A percentile compares a stretch with the other conserved stretches of the same genome.
Evolutionary conservation across 139 green algal species (phyloP).

Genomic region (Chlamydomonas sphaeroides): DNA sequence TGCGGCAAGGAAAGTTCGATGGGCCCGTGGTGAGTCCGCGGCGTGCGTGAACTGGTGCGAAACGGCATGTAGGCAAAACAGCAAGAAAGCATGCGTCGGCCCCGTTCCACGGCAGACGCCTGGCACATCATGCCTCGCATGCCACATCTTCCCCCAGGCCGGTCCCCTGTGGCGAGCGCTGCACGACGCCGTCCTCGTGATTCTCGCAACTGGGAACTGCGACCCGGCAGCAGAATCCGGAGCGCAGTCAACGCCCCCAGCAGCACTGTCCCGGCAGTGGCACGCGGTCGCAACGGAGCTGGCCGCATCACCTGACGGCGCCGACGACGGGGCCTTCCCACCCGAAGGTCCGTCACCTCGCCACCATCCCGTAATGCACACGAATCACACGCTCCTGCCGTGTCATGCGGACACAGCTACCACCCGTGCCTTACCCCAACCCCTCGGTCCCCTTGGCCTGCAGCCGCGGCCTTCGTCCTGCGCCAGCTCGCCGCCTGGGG

Average conservation of each 20-base stretch:
- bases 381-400: too few species aligned
- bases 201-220: neutral
- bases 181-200: constrained; percentile 9
- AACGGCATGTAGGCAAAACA: neutral
- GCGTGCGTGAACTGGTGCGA: neutral
- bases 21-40: constrained; percentile 4
- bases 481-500: constrained; percentile 12
- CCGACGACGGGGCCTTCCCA: neutral
- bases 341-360: neutral
- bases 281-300: neutral
- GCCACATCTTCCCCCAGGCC: neutral
- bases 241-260: neutral
- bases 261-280: constrained; percentile 18
- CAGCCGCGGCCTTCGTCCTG: constrained; percentile 9
- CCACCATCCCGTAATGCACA: neutral
- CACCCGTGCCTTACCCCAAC: neutral
- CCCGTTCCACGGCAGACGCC: neutral
- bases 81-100: too few species aligned
- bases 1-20: constrained; percentile 31
- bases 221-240: neutral
- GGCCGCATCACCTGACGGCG: neutral
- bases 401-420: neutral
- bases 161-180: constrained; percentile 5
- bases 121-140: too few species aligned
- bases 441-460: neutral